A percentile compares a stretch with the other conserved stretches of the same genome.
phyloP scores from a whole-genome alignment of 768 basidiomycete species.

The Pleurotus tuoliensis region DNA sequence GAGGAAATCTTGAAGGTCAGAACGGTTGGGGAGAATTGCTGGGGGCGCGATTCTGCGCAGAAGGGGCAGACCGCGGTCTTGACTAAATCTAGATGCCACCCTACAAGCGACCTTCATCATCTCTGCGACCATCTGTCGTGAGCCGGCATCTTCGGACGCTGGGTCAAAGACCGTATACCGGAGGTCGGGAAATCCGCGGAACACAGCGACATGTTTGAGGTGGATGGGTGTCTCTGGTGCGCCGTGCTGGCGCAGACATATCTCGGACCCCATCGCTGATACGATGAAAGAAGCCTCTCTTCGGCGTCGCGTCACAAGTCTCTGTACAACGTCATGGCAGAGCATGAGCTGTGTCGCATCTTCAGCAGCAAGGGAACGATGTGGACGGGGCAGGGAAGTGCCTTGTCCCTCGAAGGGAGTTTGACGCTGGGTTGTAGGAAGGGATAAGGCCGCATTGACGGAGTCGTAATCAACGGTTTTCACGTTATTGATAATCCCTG shows the following conservation, averaged over 20 bases:
- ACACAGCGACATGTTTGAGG: slow-evolving; percentile 26
- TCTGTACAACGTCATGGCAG: slow-evolving; percentile 17
- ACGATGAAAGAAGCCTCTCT: slow-evolving; percentile 20
- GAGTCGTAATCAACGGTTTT: slow-evolving; percentile 59
- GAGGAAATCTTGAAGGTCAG: slow-evolving; percentile 41
- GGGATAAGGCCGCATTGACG: slow-evolving; percentile 52
- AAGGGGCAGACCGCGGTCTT: slow-evolving; percentile 55
- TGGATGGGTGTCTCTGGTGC: slow-evolving; percentile 16
- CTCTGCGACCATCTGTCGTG: slow-evolving; percentile 66
- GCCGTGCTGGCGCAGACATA: slow-evolving; percentile 20
- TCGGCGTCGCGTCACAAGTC: slow-evolving; percentile 14
- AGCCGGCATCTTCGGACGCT: slow-evolving; percentile 27
- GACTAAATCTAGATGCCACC: slow-evolving; percentile 68
- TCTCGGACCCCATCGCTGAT: slow-evolving; percentile 17
- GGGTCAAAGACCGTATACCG: slow-evolving; percentile 37
- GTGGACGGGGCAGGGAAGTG: not conserved
- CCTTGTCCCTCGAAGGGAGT: slow-evolving; percentile 44
- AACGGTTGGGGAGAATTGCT: slow-evolving; percentile 16
- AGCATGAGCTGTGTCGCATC: slow-evolving; percentile 26
- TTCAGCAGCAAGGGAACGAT: not conserved
- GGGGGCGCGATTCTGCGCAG: slow-evolving; percentile 51
- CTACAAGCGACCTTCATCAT: slow-evolving; percentile 79
- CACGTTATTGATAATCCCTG: slow-evolving; percentile 73
- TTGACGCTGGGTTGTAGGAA: not conserved
- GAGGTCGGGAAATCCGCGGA: slow-evolving; percentile 48